Evolutionary conservation across 73 alveolate species (phyloP).

Genomic region (Uronychia setigera): DNA sequence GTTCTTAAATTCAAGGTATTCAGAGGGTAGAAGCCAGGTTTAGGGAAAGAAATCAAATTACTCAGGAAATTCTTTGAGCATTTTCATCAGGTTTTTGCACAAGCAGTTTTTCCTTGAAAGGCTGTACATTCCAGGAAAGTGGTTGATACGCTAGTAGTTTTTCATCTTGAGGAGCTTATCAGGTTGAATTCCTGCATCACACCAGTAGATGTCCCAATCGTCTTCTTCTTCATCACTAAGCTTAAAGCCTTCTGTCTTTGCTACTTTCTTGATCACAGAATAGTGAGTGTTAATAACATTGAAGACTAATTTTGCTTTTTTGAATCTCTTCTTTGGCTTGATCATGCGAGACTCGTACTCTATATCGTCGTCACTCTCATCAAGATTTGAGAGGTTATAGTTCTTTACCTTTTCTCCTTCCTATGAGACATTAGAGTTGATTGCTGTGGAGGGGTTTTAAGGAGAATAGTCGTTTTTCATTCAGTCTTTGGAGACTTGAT

Average conservation of each 20-base stretch:
- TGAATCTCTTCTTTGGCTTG: neutral
- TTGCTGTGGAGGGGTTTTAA: no score
- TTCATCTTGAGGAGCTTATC: constrained; percentile 68
- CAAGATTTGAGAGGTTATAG: no score
- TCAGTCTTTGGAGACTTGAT: no score
- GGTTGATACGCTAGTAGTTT: constrained; percentile 80
- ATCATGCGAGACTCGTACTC: neutral
- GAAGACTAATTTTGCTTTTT: neutral
- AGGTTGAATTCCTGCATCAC: constrained; percentile 65
- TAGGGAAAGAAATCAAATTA: constrained; percentile 85
- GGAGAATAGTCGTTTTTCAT: no score
- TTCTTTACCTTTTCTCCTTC: no score
- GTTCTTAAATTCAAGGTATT: constrained; percentile 67
- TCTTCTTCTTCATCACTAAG: constrained; percentile 47
- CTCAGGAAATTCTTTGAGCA: constrained; percentile 73
- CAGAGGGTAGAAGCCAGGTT: constrained; percentile 92
- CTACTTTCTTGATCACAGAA: neutral
- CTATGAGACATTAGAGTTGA: no score
- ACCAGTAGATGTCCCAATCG: constrained; percentile 76
- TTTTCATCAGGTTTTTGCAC: constrained; percentile 73
- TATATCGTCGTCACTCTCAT: neutral
- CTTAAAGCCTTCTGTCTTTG: neutral
- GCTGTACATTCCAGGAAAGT: constrained; percentile 87
- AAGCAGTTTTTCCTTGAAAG: constrained; percentile 82
- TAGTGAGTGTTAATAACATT: neutral